Evolutionary conservation across 768 basidiomycete genomes (phyloP).

Genomic region (Gloeopeniophorella convolvens): DNA sequence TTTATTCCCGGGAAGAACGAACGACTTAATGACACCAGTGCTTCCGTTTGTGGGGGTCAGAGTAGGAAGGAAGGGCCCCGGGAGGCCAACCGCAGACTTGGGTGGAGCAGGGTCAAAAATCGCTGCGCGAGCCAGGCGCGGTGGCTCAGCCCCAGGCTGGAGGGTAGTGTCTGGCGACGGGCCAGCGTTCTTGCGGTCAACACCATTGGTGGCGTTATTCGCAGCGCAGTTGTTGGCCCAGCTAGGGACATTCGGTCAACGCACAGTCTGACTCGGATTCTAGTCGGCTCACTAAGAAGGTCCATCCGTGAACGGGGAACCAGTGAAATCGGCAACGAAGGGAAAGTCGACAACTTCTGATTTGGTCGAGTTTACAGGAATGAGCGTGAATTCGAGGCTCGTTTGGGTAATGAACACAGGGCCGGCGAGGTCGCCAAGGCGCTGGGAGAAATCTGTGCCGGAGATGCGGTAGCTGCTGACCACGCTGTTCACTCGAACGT

Average conservation of each 20-base stretch:
- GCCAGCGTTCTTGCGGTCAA: conserved; percentile 31
- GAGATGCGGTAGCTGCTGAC: conserved; percentile 48
- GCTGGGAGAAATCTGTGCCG: conserved; percentile 45
- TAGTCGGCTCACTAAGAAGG: conserved; percentile 40
- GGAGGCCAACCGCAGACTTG: conserved; percentile 38
- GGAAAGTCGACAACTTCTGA: conserved; percentile 47
- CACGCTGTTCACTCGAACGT: conserved; percentile 55
- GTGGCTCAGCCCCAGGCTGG: conserved; percentile 30
- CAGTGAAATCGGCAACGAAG: conserved; percentile 43
- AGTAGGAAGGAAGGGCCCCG: conserved; percentile 41
- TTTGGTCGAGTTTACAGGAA: conserved; percentile 39
- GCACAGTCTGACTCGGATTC: neutral
- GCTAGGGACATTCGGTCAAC: conserved; percentile 28
- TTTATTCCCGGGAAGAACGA: conserved; percentile 45
- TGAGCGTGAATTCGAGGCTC: conserved; percentile 42
- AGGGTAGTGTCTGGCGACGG: neutral
- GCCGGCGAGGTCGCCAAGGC: conserved; percentile 51
- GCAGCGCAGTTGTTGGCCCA: conserved; percentile 57
- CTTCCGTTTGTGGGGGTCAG: conserved; percentile 41
- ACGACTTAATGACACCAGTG: conserved; percentile 48
- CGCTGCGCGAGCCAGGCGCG: conserved; percentile 27
- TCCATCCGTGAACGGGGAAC: conserved; percentile 43
- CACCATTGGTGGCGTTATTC: conserved; percentile 42
- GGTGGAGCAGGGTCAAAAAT: neutral
- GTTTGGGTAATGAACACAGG: conserved; percentile 41